Evolutionary conservation across 2,329 filamentous ascomycete species (phyloP).

Genomic region (Tolypocladium tundrense): DNA sequence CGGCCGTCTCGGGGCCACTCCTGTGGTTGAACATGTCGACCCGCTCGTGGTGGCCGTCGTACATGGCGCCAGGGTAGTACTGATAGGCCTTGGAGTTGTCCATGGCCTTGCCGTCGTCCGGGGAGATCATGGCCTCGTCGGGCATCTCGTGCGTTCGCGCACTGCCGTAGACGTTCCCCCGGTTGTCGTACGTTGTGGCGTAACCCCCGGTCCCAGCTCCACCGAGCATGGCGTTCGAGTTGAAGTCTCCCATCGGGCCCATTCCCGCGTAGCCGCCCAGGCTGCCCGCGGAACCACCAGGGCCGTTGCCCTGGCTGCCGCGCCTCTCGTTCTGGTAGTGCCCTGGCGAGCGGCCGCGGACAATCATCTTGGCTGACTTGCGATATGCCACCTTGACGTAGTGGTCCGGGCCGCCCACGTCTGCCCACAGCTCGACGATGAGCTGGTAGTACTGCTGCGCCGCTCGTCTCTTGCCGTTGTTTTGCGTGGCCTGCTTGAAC

Average conservation of each 20-base stretch:
- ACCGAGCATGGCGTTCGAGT: slow-evolving; percentile 25
- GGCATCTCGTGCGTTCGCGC: slow-evolving; percentile 39
- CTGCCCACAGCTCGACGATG: slow-evolving; percentile 73
- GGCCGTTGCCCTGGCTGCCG: slow-evolving; percentile 58
- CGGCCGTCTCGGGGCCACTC: slow-evolving; percentile 20
- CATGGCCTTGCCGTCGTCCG: slow-evolving; percentile 41
- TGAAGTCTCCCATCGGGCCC: slow-evolving; percentile 17
- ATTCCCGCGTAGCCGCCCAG: slow-evolving; percentile 33
- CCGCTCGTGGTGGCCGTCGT: slow-evolving; percentile 34
- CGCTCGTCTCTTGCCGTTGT: slow-evolving; percentile 83
- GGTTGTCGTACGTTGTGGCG: slow-evolving; percentile 15
- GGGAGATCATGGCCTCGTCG: slow-evolving; percentile 38
- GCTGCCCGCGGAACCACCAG: slow-evolving; percentile 52
- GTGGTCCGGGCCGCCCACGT: slow-evolving; percentile 45
- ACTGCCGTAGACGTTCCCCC: slow-evolving; percentile 25
- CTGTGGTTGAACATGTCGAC: slow-evolving; percentile 40
- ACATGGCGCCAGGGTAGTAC: slow-evolving; percentile 42
- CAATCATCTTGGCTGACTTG: slow-evolving; percentile 73
- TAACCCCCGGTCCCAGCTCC: slow-evolving; percentile 14
- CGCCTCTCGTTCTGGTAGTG: slow-evolving; percentile 66
- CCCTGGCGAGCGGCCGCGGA: slow-evolving; percentile 73
- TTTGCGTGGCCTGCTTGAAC: slow-evolving; percentile 88
- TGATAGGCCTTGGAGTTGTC: slow-evolving; percentile 40
- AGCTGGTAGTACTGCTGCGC: slow-evolving; percentile 90
- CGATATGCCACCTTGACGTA: slow-evolving; percentile 63